Conservation (phyloP, 106 monocot species). For the Allium cepa region DNA sequence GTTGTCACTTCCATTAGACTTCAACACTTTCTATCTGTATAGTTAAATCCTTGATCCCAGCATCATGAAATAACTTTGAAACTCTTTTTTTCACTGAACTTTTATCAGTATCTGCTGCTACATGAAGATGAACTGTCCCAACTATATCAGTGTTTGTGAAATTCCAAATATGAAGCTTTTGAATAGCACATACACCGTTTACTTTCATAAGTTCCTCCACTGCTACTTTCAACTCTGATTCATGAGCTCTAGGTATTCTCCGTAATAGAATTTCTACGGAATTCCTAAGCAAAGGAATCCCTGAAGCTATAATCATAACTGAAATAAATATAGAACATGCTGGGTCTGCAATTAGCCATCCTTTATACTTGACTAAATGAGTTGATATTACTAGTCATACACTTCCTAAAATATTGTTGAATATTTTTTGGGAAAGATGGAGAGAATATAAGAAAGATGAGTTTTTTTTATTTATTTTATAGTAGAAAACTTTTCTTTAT, state of each 20-base stretch:
- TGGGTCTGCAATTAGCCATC: conserved; percentile 88
- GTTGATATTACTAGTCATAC: conserved; percentile 91
- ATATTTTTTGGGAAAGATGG: too few relatives aligned
- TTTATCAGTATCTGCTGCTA: conserved; percentile 48
- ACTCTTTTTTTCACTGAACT: conserved; percentile 31
- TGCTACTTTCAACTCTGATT: conserved; percentile 50
- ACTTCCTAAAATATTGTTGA: conserved; percentile 94
- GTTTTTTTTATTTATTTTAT: too few relatives aligned
- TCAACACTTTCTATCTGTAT: conserved; percentile 60
- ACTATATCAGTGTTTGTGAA: conserved; percentile 76
- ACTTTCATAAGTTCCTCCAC: conserved; percentile 40
- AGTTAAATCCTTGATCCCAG: conserved; percentile 76
- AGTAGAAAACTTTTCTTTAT: too few relatives aligned
- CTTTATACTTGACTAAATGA: conserved; percentile 87
- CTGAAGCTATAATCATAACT: conserved; percentile 80
- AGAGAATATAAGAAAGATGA: too few relatives aligned
- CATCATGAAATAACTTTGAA: conserved; percentile 43
- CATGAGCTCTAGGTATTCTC: conserved; percentile 69
- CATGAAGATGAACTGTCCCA: conserved; percentile 66
- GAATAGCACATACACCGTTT: conserved; percentile 50
- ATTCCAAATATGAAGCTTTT: conserved; percentile 70
- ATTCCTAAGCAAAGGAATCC: conserved; percentile 78
- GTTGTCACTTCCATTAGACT: conserved; percentile 5
- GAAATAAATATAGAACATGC: conserved; percentile 97
- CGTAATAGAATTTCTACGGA: conserved; percentile 92